phyloP scores from a whole-genome alignment of 345 rosid species.

The Populus deltoides region DNA sequence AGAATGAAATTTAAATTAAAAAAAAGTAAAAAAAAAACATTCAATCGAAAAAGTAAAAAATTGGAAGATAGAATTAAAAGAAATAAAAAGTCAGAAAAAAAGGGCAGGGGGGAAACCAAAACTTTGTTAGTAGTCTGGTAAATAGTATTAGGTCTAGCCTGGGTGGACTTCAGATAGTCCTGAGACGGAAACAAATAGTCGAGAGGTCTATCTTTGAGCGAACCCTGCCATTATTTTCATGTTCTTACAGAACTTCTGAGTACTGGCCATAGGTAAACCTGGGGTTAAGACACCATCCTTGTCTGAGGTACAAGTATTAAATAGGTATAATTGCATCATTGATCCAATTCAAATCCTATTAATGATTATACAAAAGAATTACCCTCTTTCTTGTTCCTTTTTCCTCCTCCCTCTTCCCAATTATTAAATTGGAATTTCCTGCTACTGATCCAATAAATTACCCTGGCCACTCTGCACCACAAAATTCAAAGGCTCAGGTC shows the following conservation, averaged over 20 bases:
- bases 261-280: too few species aligned
- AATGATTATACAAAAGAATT: neutral
- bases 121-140: too few species aligned
- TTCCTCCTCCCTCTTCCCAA: neutral
- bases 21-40: too few species aligned
- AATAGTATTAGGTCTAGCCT: neutral
- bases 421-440: neutral
- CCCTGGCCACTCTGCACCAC: neutral
- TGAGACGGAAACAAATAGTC: neutral
- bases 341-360: neutral
- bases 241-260: neutral
- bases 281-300: neutral
- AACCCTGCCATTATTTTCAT: neutral
- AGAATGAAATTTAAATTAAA: too few species aligned
- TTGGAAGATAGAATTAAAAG: too few species aligned
- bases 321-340: neutral
- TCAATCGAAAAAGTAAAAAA: too few species aligned
- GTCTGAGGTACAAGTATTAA: slow-evolving; percentile 1
- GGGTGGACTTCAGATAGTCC: neutral
- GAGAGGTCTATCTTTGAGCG: neutral
- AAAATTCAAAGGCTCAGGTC: neutral
- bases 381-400: neutral
- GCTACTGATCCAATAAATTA: neutral
- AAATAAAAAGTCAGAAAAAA: too few species aligned
- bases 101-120: too few species aligned